These are phyloP conservation scores for Lojkania enalia DNA, from an alignment of 2,329 filamentous ascomycete species.

Conservation along the genomic window DNA sequence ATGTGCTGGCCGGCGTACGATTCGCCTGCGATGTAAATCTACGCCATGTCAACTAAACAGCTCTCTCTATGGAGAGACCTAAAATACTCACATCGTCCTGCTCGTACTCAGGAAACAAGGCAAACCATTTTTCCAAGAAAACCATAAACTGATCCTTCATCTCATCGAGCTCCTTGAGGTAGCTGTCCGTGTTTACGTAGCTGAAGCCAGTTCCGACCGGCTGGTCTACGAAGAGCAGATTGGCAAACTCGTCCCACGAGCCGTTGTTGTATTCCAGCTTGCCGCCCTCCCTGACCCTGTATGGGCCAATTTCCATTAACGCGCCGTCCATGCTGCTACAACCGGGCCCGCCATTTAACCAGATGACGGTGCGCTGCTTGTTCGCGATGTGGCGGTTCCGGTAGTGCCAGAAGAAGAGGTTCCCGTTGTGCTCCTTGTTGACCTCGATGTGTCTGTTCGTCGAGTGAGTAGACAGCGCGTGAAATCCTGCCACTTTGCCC, in stretches of 20 bases:
- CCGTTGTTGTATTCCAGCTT: slow-evolving; percentile 82
- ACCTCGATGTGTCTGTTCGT: slow-evolving; percentile 82
- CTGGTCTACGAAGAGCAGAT: slow-evolving; percentile 94
- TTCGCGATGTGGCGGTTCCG: slow-evolving; percentile 95
- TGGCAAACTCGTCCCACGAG: slow-evolving; percentile 99
- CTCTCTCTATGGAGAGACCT: not conserved
- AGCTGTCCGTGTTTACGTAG: slow-evolving; percentile 89
- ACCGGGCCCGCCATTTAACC: slow-evolving; percentile 95
- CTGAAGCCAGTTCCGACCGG: slow-evolving; percentile 96
- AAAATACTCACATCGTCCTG: slow-evolving; percentile 77
- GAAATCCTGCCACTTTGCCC: not conserved
- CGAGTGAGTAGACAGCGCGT: slow-evolving; percentile 9
- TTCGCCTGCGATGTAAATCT: slow-evolving; percentile 95
- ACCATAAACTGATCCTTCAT: slow-evolving; percentile 88
- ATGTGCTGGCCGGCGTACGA: slow-evolving; percentile 91
- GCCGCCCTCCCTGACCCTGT: slow-evolving; percentile 75
- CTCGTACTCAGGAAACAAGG: slow-evolving; percentile 87
- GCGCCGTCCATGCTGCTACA: slow-evolving; percentile 98
- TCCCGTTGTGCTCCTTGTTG: slow-evolving; percentile 80
- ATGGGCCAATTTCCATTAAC: slow-evolving; percentile 95
- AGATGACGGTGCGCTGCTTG: slow-evolving; percentile 86
- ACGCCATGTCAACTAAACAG: slow-evolving; percentile 13
- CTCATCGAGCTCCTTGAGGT: slow-evolving; percentile 78
- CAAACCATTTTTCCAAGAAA: slow-evolving; percentile 92
- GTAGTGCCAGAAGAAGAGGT: slow-evolving; percentile 98